These are phyloP conservation scores for Mycena capillaripes DNA, from an alignment of 768 basidiomycete genomes.

Conservation along the genomic window DNA sequence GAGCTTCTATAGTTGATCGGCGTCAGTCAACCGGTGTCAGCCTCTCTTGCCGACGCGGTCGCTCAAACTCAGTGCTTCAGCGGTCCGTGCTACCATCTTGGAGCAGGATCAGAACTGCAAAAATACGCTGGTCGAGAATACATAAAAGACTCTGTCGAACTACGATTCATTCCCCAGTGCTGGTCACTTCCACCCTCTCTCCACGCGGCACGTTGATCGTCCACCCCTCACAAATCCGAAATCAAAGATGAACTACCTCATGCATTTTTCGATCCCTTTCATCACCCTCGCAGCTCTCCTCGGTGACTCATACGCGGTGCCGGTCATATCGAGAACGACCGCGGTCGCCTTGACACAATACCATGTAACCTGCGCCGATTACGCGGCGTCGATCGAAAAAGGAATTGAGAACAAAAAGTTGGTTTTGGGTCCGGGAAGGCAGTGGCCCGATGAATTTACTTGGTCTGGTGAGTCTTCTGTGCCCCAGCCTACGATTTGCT, in stretches of 20 bases:
- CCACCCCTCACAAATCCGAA: background rate
- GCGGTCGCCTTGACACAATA: background rate
- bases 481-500: no score
- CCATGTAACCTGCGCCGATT: background rate
- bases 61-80: no score
- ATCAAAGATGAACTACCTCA: no score
- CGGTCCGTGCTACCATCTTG: no score
- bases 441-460: conserved; percentile 1
- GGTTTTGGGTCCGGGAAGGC: background rate
- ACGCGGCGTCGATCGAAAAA: background rate
- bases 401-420: background rate
- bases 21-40: no score
- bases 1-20: no score
- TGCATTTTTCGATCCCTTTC: background rate
- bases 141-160: no score
- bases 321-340: background rate
- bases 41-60: no score
- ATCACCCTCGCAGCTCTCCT: background rate
- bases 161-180: background rate
- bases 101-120: no score
- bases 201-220: conserved; percentile 13
- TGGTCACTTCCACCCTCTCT: conserved; percentile 1
- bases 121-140: no score
- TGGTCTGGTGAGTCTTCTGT: conserved; percentile 1
- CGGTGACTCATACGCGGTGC: background rate